Base-by-base conservation (phyloP, 2,329 filamentous ascomycete species). In the Zalaria sp. region DNA sequence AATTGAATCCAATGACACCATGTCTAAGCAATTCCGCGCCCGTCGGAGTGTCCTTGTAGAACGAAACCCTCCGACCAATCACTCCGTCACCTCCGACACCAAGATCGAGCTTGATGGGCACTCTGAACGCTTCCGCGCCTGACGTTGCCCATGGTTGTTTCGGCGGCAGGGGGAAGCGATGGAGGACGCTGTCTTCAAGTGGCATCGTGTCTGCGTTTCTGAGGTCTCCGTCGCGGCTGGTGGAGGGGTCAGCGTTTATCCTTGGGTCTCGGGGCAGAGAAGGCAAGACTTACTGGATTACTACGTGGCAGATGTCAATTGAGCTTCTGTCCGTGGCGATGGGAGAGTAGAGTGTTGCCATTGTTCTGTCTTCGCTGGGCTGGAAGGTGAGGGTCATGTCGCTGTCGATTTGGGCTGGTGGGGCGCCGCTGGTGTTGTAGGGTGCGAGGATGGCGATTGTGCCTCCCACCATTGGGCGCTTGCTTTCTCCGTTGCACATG, bases 1-100 rank as follows among this genome's bases (percentile, higher is more conserved):
- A 55, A 44, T 55, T 55, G 44, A 46, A 55, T 5, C 53, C 53
- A 35, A 55, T 50, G 28, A 55, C 49, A 4, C 53, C 53, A 34
- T 53, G 43, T 8, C 43, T 38, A 7, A 44, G 3, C 9, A 44
- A 35, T 10, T 31, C 5, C 9, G 25, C 38, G 10, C 51, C 51
- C 7, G 51, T 41, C 2, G 49, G 37, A n/a, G 38, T 34, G 4
- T 48, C 43, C 28, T 40, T 40, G 11, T 53, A 46, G 34, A 55
- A 46, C 18, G 43, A 47, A 1, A 55, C 51, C 36, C 53, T 42
- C 35, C 53, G 39, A 7, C 53, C 53, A 36, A 55, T 51, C 8
- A 55, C 37, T 2, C 53, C 53, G 3, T 53, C 48, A 0, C 50
- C 53, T 18, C 53, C 53, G 5, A 53, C 53, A 0, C 53, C 53